phyloP scores from a whole-genome alignment of 306 rosid species.

The Sphenostylis stenocarpa region DNA sequence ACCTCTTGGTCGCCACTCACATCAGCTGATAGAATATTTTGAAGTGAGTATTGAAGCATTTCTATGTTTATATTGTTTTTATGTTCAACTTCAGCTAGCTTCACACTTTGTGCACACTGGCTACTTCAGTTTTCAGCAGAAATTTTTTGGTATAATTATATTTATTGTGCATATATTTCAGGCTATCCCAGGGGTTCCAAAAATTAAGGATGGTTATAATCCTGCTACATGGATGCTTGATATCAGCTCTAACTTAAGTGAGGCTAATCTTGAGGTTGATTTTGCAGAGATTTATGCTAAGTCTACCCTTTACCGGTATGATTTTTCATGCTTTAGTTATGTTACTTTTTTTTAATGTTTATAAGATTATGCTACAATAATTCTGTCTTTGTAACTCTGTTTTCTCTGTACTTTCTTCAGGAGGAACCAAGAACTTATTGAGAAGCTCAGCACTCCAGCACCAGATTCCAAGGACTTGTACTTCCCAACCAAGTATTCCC shows the following conservation, averaged over 20 bases:
- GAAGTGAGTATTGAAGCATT: slow-evolving; percentile 31
- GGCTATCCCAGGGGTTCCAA: slow-evolving; percentile 63
- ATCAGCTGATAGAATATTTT: slow-evolving; percentile 38
- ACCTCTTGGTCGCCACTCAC: slow-evolving; percentile 50
- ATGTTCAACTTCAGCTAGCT: neutral
- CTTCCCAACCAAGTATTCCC: slow-evolving; percentile 69
- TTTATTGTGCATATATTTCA: slow-evolving; percentile 15
- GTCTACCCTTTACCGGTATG: slow-evolving; percentile 62
- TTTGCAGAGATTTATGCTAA: slow-evolving; percentile 58
- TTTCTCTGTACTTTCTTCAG: slow-evolving; percentile 34
- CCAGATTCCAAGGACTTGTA: slow-evolving; percentile 56
- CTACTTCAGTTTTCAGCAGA: neutral
- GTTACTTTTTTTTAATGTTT: neutral
- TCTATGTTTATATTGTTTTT: neutral
- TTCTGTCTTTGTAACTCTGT: neutral
- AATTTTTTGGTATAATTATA: neutral
- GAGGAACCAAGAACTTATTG: slow-evolving; percentile 52
- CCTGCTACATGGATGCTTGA: slow-evolving; percentile 93
- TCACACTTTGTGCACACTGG: neutral
- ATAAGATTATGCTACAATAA: neutral
- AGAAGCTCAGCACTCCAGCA: slow-evolving; percentile 50
- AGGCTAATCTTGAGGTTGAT: slow-evolving; percentile 53
- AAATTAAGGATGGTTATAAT: slow-evolving; percentile 62
- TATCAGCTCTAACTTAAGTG: slow-evolving; percentile 47
- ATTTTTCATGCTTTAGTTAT: neutral